Conservation (phyloP, 805 yeast genomes). For the Metschnikowia reukaufii region DNA sequence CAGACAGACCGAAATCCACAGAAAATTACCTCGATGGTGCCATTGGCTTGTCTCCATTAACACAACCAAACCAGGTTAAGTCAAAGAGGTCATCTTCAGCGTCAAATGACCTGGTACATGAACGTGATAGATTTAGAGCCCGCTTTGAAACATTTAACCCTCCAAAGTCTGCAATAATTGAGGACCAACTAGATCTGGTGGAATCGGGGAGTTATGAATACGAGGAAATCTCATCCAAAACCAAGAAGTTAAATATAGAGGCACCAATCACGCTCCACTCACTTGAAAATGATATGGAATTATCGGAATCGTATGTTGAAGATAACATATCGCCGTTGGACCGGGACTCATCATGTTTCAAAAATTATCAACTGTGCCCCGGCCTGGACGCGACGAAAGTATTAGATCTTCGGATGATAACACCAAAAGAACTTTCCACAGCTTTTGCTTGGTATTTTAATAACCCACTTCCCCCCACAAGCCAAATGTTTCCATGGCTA, state of each 20-base stretch:
- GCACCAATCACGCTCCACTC: slow-evolving; percentile 8
- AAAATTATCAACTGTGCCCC: slow-evolving; percentile 1
- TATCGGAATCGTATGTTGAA: slow-evolving; percentile 7
- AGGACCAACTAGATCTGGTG: slow-evolving; percentile 4
- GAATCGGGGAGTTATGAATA: slow-evolving; percentile 32
- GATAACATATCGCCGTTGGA: slow-evolving; percentile 23
- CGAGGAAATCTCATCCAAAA: slow-evolving; percentile 37
- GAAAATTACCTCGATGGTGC: neutral
- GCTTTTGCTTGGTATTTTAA: slow-evolving; percentile 41
- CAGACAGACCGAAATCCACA: too few species aligned
- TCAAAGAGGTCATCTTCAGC: slow-evolving; percentile 39
- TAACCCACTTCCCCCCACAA: slow-evolving; percentile 57
- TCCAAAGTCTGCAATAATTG: slow-evolving; percentile 6
- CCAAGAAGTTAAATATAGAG: slow-evolving; percentile 33
- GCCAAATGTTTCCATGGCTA: slow-evolving; percentile 82
- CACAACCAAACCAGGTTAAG: slow-evolving; percentile 5
- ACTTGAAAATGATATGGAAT: slow-evolving; percentile 3
- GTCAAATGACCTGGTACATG: slow-evolving; percentile 40
- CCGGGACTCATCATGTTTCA: slow-evolving; percentile 17
- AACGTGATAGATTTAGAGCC: slow-evolving; percentile 43
- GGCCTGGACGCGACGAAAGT: neutral
- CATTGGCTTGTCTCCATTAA: neutral
- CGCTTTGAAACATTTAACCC: slow-evolving; percentile 35
- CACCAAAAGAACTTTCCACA: slow-evolving; percentile 9
- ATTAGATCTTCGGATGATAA: slow-evolving; percentile 8